phyloP scores from a whole-genome alignment of 148 eudicot species.

The Nepenthes gracilis region DNA sequence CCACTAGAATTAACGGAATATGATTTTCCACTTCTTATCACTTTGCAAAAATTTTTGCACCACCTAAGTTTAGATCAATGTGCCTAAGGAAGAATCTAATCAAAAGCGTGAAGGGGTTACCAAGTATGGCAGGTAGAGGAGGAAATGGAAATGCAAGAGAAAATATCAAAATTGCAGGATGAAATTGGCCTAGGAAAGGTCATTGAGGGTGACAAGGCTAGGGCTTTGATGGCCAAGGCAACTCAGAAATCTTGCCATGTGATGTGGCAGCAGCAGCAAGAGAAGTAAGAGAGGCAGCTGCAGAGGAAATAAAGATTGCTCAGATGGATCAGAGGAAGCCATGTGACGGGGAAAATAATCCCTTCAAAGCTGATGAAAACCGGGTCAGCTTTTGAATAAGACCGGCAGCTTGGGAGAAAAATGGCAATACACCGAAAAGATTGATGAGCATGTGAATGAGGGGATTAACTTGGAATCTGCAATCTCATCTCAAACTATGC shows the following conservation, averaged over 20 bases:
- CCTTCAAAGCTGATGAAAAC: constrained; percentile 14
- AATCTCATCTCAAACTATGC: constrained; percentile 71
- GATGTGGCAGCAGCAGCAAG: constrained; percentile 45
- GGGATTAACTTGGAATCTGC: constrained; percentile 63
- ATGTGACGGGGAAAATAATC: constrained; percentile 9
- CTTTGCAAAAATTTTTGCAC: too few relatives aligned
- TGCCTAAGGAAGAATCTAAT: too few relatives aligned
- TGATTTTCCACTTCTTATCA: too few relatives aligned
- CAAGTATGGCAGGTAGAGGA: constrained; percentile 69
- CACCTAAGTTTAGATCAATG: too few relatives aligned
- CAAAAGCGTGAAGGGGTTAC: too few relatives aligned
- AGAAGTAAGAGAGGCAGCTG: constrained; percentile 51
- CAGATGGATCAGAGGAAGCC: constrained; percentile 3
- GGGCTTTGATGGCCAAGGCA: constrained; percentile 71
- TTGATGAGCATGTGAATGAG: constrained; percentile 77
- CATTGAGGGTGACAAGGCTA: constrained; percentile 76
- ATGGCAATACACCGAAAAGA: constrained; percentile 39
- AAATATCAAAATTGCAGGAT: constrained; percentile 59
- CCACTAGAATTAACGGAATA: too few relatives aligned
- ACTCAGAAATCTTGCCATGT: constrained; percentile 73
- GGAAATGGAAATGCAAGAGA: constrained; percentile 59
- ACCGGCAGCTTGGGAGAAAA: constrained; percentile 9
- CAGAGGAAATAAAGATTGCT: constrained; percentile 21
- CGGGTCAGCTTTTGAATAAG: constrained; percentile 7
- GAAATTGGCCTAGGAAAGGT: constrained; percentile 53